Conservation (phyloP, 768 basidiomycete genomes). For the Phaeolepiota aurea region DNA sequence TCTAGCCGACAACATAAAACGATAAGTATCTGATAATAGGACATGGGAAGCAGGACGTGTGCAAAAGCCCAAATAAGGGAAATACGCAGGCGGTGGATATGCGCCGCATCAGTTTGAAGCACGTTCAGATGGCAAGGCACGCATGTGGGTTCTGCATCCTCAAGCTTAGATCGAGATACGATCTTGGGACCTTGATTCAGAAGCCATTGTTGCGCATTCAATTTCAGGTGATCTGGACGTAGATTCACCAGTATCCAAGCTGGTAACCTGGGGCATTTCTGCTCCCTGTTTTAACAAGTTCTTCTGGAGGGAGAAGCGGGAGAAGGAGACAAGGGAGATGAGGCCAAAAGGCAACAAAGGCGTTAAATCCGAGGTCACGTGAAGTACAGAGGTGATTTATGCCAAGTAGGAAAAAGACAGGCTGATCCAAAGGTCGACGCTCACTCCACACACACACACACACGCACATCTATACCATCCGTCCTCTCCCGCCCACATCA, state of each 20-base stretch:
- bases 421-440: no score
- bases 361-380: background rate
- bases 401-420: background rate
- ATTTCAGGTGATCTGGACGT: no score
- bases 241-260: no score
- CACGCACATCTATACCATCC: slow-evolving; percentile 1
- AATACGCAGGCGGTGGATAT: background rate
- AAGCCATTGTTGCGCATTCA: no score
- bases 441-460: no score
- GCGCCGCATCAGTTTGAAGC: background rate
- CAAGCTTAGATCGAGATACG: background rate
- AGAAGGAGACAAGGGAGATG: background rate
- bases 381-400: background rate
- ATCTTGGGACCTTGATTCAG: background rate
- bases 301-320: background rate
- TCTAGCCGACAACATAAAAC: no score
- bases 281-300: no score
- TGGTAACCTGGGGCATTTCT: no score
- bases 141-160: background rate
- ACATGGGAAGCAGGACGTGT: background rate
- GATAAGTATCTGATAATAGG: no score
- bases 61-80: background rate
- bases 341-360: background rate
- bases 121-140: background rate
- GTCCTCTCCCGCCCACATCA: no score